A percentile compares a stretch with the other conserved stretches of the same genome.
These are phyloP conservation scores for Sporisorium reilianum DNA, from an alignment of 1,284 basidiomycete genomes.

Conservation along the genomic window DNA sequence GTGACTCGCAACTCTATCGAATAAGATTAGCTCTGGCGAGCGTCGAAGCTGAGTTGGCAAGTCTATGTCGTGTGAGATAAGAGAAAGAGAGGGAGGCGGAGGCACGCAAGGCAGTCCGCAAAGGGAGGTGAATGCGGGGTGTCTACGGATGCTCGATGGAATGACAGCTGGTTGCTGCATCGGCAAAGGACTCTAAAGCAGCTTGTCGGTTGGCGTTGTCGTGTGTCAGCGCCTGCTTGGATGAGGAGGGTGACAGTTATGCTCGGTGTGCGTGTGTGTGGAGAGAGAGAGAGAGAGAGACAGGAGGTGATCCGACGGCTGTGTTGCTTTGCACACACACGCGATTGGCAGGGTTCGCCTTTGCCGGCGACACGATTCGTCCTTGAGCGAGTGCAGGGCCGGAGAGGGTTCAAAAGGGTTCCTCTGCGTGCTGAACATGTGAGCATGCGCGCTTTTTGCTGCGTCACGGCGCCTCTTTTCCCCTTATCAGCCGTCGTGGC, in stretches of 20 bases:
- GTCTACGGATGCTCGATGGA: neutral
- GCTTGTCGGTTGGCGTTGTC: neutral
- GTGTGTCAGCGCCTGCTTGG: no score
- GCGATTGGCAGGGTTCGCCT: no score
- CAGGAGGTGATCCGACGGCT: neutral
- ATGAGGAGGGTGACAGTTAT: neutral
- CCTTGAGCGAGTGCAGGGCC: no score
- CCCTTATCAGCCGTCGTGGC: no score
- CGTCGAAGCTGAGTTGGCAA: neutral
- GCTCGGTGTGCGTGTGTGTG: neutral
- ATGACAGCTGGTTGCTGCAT: neutral
- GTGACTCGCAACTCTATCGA: neutral
- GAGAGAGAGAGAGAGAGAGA: neutral
- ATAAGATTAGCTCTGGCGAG: neutral
- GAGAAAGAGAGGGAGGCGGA: neutral
- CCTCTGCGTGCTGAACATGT: neutral
- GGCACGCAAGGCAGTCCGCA: neutral
- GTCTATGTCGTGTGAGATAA: conserved; percentile 1
- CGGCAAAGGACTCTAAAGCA: neutral
- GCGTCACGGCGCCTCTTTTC: no score
- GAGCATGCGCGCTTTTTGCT: no score
- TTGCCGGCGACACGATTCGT: neutral
- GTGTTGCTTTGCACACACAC: neutral
- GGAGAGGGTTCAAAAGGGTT: neutral
- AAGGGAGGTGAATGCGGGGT: neutral